Evolutionary conservation across 2,329 filamentous ascomycete genomes (phyloP), one percentile per base, ranked within the genome.

Genomic region (Colletotrichum chrysophilum): DNA sequence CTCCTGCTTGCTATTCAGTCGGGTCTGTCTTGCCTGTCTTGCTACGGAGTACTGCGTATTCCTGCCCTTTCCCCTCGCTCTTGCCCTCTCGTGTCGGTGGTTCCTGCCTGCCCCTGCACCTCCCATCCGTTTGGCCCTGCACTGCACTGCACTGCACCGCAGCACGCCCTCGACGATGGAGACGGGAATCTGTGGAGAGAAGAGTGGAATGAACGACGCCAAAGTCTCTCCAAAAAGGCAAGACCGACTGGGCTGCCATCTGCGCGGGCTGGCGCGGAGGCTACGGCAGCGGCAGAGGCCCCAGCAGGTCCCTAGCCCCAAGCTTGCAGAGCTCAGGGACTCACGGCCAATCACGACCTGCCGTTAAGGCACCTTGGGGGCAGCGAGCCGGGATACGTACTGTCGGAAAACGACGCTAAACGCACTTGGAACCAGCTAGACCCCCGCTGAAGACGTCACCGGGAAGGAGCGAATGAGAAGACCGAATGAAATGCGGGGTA

Each of bases 401-500:
- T 52, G 6, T 2, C 14, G 36, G 58, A 60, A 58, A 65, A 56
- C 18, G 32, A 58, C 43, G 36, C 70, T 61, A 69, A 38, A 26
- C 12, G 12, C 32, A 36, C 18, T 43, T 58, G 18, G 60, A 74
- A 62, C 71, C 71, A 70, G 70, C 58, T 34, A 61, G 48, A 68
- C 66, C 74, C 74, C 66, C 60, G 65, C 73, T 77, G 69, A 55
- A 65, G 74, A 77, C 76, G 76, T 77, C 76, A 77, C 73, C 43
- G 1, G 43, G 43, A 52, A 52, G 43, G 43, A 52, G 43, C 43
- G 43, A 52, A 52, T 52, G 3, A 52, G 43, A 52, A 52, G 43
- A 52, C 43, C 75, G 58, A 77, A 66, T 60, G 38, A 75, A 76
- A 28, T 77, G 76, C 76, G 76, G 76, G 76, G 76, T 76, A 77